A percentile compares a stretch with the other conserved stretches of the same genome.
These are phyloP conservation scores for Cladorrhinum sp. DNA, from an alignment of 2,329 filamentous ascomycete species.

Conservation along the genomic window DNA sequence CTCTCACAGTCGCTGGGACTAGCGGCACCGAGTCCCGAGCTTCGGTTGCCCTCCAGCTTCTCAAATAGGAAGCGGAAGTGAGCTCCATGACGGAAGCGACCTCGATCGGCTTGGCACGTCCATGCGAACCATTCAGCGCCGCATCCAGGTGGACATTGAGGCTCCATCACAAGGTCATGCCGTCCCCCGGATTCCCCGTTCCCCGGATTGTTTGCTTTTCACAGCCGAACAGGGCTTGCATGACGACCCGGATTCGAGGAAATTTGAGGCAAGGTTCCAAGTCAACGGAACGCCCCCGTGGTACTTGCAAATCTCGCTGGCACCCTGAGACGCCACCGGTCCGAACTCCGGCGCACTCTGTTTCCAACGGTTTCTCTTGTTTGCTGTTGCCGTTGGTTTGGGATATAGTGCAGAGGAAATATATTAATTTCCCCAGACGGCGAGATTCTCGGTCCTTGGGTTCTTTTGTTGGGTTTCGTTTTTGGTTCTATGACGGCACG, in stretches of 20 bases:
- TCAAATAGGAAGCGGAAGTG: conserved; percentile 18
- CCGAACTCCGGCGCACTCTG: not conserved
- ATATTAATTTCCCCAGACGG: not conserved
- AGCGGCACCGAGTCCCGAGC: conserved; percentile 7
- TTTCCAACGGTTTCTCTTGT: not conserved
- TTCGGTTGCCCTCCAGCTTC: conserved; percentile 7
- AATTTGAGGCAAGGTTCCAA: not conserved
- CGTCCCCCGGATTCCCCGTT: not conserved
- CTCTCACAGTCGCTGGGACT: too few species aligned
- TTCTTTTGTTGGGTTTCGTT: too few species aligned
- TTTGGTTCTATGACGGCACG: not conserved
- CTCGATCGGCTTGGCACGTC: conserved; percentile 16
- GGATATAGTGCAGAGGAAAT: not conserved
- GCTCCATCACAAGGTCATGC: conserved; percentile 6
- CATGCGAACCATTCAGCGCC: conserved; percentile 2
- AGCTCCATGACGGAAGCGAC: conserved; percentile 18
- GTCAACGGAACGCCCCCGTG: not conserved
- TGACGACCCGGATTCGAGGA: not conserved
- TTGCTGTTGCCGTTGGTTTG: not conserved
- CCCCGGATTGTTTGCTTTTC: not conserved
- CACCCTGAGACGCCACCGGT: not conserved
- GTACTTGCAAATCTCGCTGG: not conserved
- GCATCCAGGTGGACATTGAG: conserved; percentile 2
- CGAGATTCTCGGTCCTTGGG: not conserved
- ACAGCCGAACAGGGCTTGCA: not conserved